phyloP scores from a whole-genome alignment of 2,329 filamentous ascomycete genomes.

The Epicoccum nigrum region DNA sequence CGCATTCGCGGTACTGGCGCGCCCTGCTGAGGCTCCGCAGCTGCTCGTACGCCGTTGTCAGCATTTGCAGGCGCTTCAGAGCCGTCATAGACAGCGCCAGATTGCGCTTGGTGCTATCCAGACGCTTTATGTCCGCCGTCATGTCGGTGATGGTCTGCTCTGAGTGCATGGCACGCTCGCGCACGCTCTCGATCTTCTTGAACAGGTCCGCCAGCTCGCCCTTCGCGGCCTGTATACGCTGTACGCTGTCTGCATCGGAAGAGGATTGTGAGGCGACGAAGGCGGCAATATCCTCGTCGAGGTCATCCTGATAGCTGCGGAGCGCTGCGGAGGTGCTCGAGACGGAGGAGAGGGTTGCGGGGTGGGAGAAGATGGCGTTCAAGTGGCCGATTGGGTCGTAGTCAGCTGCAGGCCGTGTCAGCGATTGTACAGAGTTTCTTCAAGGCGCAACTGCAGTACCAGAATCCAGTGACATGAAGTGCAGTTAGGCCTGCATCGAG shows the following conservation, averaged over 20 bases:
- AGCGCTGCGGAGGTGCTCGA: constrained; percentile 75
- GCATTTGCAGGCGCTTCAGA: constrained; percentile 94
- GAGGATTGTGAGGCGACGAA: constrained; percentile 79
- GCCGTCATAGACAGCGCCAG: constrained; percentile 97
- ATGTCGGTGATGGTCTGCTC: constrained; percentile 97
- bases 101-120: constrained; percentile 96
- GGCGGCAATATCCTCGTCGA: constrained; percentile 76
- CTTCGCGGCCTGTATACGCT: constrained; percentile 90
- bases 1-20: constrained; percentile 92
- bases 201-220: constrained; percentile 88
- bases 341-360: constrained; percentile 81
- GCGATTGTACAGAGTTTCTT: constrained; percentile 20
- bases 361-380: constrained; percentile 90
- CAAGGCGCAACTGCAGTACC: constrained; percentile 31
- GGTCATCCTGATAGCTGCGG: constrained; percentile 76
- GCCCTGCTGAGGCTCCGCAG: constrained; percentile 81
- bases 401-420: constrained; percentile 62
- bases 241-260: constrained; percentile 84
- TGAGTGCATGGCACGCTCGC: constrained; percentile 85
- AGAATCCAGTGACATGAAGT: constrained; percentile 49
- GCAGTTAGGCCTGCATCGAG: constrained; percentile 45
- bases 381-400: constrained; percentile 94
- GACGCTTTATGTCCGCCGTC: constrained; percentile 97
- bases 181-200: constrained; percentile 91
- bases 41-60: constrained; percentile 99